Percentiles rank a stretch among this genome's conserved stretches.
Conservation (phyloP, 768 basidiomycete species). For the Amylocystis lapponica region DNA sequence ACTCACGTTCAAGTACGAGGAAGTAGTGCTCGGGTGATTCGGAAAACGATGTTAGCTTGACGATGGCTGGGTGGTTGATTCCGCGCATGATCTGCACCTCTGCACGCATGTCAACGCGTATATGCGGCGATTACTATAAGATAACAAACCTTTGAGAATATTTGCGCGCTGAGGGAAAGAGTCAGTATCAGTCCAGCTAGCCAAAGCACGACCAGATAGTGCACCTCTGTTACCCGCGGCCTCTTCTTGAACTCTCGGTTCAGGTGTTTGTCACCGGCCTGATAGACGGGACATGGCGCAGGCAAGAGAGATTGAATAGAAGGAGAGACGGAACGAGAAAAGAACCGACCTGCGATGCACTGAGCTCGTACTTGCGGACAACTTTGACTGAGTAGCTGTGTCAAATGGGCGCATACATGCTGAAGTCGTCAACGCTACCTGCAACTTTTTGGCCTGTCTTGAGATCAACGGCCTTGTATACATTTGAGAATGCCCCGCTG, state of each 20-base stretch:
- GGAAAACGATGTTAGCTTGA: conserved; percentile 87
- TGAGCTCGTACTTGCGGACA: conserved; percentile 90
- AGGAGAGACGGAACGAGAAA: conserved; percentile 14
- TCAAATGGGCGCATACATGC: conserved; percentile 8
- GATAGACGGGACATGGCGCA: conserved; percentile 20
- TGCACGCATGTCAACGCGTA: too few relatives aligned
- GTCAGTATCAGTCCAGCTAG: conserved; percentile 14
- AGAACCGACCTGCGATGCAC: conserved; percentile 79
- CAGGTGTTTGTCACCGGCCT: conserved; percentile 92
- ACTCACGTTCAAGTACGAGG: conserved; percentile 83
- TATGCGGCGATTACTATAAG: too few relatives aligned
- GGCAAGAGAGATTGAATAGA: conserved; percentile 18
- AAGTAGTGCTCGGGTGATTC: conserved; percentile 94
- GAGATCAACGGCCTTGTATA: conserved; percentile 86
- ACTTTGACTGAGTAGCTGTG: conserved; percentile 64
- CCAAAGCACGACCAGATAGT: conserved; percentile 14
- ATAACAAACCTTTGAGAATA: conserved; percentile 83
- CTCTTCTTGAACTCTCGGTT: conserved; percentile 94
- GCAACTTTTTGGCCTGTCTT: conserved; percentile 75
- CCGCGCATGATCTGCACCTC: conserved; percentile 99
- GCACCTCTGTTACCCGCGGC: conserved; percentile 97
- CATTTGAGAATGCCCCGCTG: conserved; percentile 97
- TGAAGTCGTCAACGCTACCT: conserved; percentile 42
- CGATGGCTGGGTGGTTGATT: conserved; percentile 84
- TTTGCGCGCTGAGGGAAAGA: conserved; percentile 78